phyloP scores from a whole-genome alignment of 441 rosid genomes.

The Hura crepitans region DNA sequence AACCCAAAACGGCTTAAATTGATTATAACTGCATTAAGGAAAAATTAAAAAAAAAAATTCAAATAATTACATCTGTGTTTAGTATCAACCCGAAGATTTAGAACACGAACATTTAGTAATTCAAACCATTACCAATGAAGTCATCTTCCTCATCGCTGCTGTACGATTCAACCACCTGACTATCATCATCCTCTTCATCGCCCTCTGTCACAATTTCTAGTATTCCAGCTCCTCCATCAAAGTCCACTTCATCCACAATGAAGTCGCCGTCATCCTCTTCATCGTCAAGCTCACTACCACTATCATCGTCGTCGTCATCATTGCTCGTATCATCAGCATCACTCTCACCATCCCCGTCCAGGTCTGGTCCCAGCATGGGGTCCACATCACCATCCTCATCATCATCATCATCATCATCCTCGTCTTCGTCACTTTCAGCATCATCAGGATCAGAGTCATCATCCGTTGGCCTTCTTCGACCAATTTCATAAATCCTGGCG shows the following conservation, averaged over 20 bases:
- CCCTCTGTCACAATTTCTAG: slow-evolving; percentile 61
- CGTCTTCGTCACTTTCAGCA: slow-evolving; percentile 90
- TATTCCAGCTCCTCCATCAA: slow-evolving; percentile 60
- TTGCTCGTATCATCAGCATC: slow-evolving; percentile 64
- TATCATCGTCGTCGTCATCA: slow-evolving; percentile 58
- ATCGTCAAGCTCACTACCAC: slow-evolving; percentile 64
- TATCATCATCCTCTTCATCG: slow-evolving; percentile 62
- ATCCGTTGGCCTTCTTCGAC: slow-evolving; percentile 87
- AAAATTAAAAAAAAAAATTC: not conserved
- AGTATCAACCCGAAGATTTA: slow-evolving; percentile 6
- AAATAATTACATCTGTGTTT: slow-evolving; percentile 28
- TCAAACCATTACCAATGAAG: slow-evolving; percentile 21
- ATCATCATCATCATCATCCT: slow-evolving; percentile 84
- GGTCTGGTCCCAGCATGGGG: slow-evolving; percentile 57
- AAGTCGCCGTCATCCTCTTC: slow-evolving; percentile 61
- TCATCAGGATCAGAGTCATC: slow-evolving; percentile 99
- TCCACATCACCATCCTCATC: slow-evolving; percentile 78
- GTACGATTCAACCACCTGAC: slow-evolving; percentile 61
- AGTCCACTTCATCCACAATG: slow-evolving; percentile 49
- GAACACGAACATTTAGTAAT: slow-evolving; percentile 19
- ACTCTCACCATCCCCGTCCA: slow-evolving; percentile 73
- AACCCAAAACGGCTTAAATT: not conserved
- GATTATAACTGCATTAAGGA: not conserved
- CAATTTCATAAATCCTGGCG: slow-evolving; percentile 94
- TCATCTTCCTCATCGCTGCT: slow-evolving; percentile 79